Conservation (phyloP, 805 yeast species). For the Torulaspora gathmanii region DNA sequence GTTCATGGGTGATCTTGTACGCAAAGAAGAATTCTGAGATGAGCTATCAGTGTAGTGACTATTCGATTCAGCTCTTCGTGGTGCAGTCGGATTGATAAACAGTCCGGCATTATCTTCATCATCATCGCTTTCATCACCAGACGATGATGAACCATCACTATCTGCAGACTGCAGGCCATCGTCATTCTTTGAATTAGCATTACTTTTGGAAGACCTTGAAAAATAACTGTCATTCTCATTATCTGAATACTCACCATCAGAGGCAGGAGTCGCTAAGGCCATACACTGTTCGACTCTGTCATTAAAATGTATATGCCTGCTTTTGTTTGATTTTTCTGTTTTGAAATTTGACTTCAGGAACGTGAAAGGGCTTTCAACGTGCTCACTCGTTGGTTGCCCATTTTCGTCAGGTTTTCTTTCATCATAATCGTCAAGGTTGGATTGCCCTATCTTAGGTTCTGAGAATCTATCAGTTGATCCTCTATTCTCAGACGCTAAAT, state of each 20-base stretch:
- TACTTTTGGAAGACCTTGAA: not conserved
- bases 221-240: conserved; percentile 36
- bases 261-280: conserved; percentile 45
- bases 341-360: conserved; percentile 4
- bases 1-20: conserved; percentile 18
- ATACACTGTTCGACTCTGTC: conserved; percentile 94
- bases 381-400: not conserved
- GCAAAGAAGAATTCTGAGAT: conserved; percentile 22
- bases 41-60: conserved; percentile 29
- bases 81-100: conserved; percentile 32
- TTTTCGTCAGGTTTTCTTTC: not conserved
- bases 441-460: not conserved
- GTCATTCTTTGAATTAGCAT: conserved; percentile 5
- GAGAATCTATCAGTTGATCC: not conserved
- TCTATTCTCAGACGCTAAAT: not conserved
- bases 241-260: conserved; percentile 20
- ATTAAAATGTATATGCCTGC: conserved; percentile 81
- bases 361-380: not conserved
- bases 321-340: conserved; percentile 12
- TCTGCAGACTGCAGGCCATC: conserved; percentile 6
- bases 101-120: conserved; percentile 34
- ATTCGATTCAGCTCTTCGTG: conserved; percentile 29
- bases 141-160: conserved; percentile 15
- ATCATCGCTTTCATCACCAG: conserved; percentile 26
- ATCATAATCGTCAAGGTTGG: not conserved